Evolutionary conservation across 768 basidiomycete species (phyloP).

Genomic region (Boletus rubropictus): DNA sequence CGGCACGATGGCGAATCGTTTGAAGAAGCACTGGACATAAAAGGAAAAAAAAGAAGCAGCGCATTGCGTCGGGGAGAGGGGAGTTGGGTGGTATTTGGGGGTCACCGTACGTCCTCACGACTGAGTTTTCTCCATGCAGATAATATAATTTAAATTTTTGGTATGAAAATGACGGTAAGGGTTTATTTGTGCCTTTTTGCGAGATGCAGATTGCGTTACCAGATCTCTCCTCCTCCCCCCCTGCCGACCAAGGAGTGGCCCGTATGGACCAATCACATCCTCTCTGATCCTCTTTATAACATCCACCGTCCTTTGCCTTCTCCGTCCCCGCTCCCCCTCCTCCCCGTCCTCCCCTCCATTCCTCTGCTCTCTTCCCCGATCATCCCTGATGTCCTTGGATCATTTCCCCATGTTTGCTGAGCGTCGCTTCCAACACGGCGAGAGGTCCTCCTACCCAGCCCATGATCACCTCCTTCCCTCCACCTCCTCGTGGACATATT

Average conservation of each 20-base stretch:
- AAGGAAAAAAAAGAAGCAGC: slow-evolving; percentile 11
- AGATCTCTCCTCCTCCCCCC: slow-evolving; percentile 9
- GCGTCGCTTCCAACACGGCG: slow-evolving; percentile 28
- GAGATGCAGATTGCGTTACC: slow-evolving; percentile 21
- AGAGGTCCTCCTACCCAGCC: slow-evolving; percentile 19
- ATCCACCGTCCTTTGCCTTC: slow-evolving; percentile 10
- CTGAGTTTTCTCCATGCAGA: not conserved
- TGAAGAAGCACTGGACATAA: slow-evolving; percentile 13
- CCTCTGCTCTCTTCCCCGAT: not conserved
- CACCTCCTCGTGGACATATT: slow-evolving; percentile 24
- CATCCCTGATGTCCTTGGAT: slow-evolving; percentile 29
- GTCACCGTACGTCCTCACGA: slow-evolving; percentile 4
- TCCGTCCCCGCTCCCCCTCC: slow-evolving; percentile 4
- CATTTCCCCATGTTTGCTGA: slow-evolving; percentile 30
- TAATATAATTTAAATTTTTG: not conserved
- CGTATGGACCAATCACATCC: slow-evolving; percentile 18
- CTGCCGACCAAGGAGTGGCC: not conserved
- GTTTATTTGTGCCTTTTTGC: slow-evolving; percentile 9
- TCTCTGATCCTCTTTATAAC: slow-evolving; percentile 31
- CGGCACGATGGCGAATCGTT: slow-evolving; percentile 14
- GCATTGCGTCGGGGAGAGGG: not conserved
- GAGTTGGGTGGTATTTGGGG: slow-evolving; percentile 7
- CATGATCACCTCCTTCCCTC: slow-evolving; percentile 22
- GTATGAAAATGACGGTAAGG: not conserved
- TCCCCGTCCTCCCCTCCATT: not conserved